Evolutionary conservation across 768 basidiomycete genomes (phyloP).

Genomic region (Suillus occidentalis): DNA sequence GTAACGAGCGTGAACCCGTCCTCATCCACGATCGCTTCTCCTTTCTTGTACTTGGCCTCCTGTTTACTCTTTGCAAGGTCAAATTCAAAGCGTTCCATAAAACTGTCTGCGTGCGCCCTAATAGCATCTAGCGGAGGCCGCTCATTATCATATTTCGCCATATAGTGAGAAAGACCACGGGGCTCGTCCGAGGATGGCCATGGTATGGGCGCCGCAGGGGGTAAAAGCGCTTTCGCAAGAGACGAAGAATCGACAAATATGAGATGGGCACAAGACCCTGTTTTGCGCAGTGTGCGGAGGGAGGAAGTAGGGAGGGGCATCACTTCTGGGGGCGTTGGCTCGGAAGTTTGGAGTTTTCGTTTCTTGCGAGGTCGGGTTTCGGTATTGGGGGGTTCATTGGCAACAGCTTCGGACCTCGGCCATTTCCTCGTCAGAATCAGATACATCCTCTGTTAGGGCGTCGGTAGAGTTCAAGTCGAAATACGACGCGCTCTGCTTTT

Average conservation of each 20-base stretch:
- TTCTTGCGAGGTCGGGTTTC: constrained; percentile 32
- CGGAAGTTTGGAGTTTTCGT: constrained; percentile 25
- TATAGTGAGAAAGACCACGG: constrained; percentile 73
- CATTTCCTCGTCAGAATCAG: constrained; percentile 26
- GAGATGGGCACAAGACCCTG: constrained; percentile 72
- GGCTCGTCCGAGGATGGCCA: constrained; percentile 70
- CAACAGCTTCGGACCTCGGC: not conserved
- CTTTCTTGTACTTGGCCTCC: constrained; percentile 70
- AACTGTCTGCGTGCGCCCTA: constrained; percentile 77
- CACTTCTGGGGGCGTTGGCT: constrained; percentile 46
- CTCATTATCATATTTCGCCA: constrained; percentile 56
- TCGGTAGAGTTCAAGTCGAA: constrained; percentile 53
- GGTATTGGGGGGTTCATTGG: not conserved
- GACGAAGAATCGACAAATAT: constrained; percentile 72
- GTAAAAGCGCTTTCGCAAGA: constrained; percentile 60
- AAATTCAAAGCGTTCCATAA: constrained; percentile 76
- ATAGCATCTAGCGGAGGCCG: constrained; percentile 76
- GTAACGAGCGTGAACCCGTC: constrained; percentile 95
- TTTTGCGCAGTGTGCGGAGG: constrained; percentile 57
- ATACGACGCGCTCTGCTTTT: constrained; percentile 71
- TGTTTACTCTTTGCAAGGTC: constrained; percentile 52
- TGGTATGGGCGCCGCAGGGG: constrained; percentile 44
- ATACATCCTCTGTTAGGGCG: constrained; percentile 6
- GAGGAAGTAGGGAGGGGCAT: constrained; percentile 55
- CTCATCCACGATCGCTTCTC: constrained; percentile 88